Percentiles rank a stretch among this genome's conserved stretches.
phyloP scores from a whole-genome alignment of 1,284 basidiomycete genomes.

The Rhodotorula sp. region DNA sequence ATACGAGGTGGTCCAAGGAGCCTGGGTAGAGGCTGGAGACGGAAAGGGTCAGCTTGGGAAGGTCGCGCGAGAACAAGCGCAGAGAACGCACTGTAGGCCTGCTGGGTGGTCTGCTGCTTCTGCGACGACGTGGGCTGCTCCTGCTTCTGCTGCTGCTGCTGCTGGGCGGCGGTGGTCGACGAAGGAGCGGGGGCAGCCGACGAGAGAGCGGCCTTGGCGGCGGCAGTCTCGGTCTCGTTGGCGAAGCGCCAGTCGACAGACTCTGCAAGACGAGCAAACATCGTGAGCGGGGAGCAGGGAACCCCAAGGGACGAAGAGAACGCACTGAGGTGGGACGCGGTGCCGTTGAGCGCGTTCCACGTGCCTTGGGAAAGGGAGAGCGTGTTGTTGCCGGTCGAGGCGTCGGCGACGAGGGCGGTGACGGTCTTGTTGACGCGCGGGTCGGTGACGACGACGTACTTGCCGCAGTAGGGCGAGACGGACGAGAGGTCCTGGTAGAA shows the following conservation, averaged over 20 bases:
- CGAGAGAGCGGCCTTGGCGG: constrained; percentile 31
- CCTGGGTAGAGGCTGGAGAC: constrained; percentile 6
- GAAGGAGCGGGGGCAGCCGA: constrained; percentile 9
- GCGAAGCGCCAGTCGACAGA: constrained; percentile 39
- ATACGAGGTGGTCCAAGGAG: constrained; percentile 17
- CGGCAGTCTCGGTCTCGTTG: constrained; percentile 38
- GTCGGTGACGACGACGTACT: constrained; percentile 34
- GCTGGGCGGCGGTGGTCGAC: constrained; percentile 3
- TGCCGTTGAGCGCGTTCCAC: constrained; percentile 36
- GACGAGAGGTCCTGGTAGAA: constrained; percentile 31
- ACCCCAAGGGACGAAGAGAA: background rate
- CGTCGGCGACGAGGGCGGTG: constrained; percentile 38
- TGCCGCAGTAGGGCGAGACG: constrained; percentile 40
- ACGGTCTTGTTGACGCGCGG: constrained; percentile 23
- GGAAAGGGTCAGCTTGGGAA: constrained; percentile 4
- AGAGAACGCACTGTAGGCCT: constrained; percentile 4
- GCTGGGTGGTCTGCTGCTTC: constrained; percentile 51
- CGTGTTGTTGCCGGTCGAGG: constrained; percentile 28
- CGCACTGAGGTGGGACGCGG: constrained; percentile 25
- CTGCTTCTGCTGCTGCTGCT: constrained; percentile 4
- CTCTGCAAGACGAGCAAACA: constrained; percentile 9
- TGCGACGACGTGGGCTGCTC: background rate
- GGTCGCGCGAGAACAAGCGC: background rate
- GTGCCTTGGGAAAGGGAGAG: constrained; percentile 38
- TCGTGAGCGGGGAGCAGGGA: background rate